These are phyloP conservation scores for Lachnellula suecica DNA, from an alignment of 2,329 filamentous ascomycete genomes.

Conservation along the genomic window DNA sequence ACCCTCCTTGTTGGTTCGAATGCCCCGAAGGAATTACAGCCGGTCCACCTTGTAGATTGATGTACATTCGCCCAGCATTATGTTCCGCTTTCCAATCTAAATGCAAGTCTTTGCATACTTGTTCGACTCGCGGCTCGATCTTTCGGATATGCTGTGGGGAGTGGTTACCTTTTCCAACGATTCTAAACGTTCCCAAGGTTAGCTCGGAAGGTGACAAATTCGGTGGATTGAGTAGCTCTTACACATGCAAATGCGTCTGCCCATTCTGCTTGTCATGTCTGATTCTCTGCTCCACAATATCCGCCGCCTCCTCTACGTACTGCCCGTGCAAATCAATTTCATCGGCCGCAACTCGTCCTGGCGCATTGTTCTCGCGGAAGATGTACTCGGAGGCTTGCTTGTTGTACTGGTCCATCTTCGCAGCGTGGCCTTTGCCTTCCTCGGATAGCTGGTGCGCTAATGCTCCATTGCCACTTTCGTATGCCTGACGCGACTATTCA, in stretches of 20 bases:
- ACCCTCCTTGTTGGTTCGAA: conserved; percentile 36
- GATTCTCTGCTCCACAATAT: conserved; percentile 85
- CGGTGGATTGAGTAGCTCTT: conserved; percentile 28
- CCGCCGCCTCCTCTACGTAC: conserved; percentile 91
- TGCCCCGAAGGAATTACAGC: conserved; percentile 49
- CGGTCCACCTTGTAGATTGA: conserved; percentile 77
- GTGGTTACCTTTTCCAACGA: conserved; percentile 95
- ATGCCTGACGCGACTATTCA: conserved; percentile 71
- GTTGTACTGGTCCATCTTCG: conserved; percentile 86
- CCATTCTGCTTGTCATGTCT: conserved; percentile 70
- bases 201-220: not conserved
- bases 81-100: conserved; percentile 83
- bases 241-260: conserved; percentile 83
- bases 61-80: conserved; percentile 85
- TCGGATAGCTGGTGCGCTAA: conserved; percentile 81
- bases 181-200: conserved; percentile 41
- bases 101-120: conserved; percentile 79
- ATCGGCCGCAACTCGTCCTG: conserved; percentile 71
- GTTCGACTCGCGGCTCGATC: conserved; percentile 92
- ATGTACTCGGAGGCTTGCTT: conserved; percentile 90
- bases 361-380: conserved; percentile 90
- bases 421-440: conserved; percentile 80
- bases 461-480: conserved; percentile 78
- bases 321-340: conserved; percentile 94
- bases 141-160: conserved; percentile 80